Percentiles rank a stretch among this genome's conserved stretches.
These are phyloP conservation scores for Fusarium sambucinum DNA, from an alignment of 2,329 filamentous ascomycete genomes.

Conservation along the genomic window DNA sequence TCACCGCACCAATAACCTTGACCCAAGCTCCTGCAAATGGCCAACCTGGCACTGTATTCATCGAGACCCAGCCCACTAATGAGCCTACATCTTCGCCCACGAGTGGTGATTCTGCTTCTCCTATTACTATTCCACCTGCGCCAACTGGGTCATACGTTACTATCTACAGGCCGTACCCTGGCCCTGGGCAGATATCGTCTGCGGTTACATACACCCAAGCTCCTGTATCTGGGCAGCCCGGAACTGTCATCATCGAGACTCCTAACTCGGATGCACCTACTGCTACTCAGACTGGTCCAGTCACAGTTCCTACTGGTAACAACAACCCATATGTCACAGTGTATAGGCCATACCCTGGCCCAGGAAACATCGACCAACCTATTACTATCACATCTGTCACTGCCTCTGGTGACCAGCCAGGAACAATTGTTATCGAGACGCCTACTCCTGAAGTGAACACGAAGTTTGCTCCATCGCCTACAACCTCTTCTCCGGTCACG, in stretches of 20 bases:
- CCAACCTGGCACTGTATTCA: conserved; percentile 36
- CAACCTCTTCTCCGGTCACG: conserved; percentile 14
- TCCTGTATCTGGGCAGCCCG: conserved; percentile 27
- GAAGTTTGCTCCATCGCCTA: conserved; percentile 23
- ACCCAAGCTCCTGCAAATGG: conserved; percentile 33
- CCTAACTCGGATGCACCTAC: conserved; percentile 29
- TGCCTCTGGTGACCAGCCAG: conserved; percentile 24
- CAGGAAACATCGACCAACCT: conserved; percentile 33
- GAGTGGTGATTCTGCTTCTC: background rate
- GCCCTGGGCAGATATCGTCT: conserved; percentile 25
- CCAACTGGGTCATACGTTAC: conserved; percentile 33
- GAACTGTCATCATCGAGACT: conserved; percentile 36
- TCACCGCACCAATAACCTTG: conserved; percentile 35
- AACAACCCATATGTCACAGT: conserved; percentile 35
- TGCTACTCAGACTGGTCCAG: conserved; percentile 21
- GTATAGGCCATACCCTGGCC: conserved; percentile 32
- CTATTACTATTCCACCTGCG: conserved; percentile 27
- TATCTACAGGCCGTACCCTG: conserved; percentile 31
- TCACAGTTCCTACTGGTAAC: conserved; percentile 20
- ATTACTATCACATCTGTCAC: conserved; percentile 32
- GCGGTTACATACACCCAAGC: conserved; percentile 28
- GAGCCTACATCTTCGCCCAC: conserved; percentile 4
- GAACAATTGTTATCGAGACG: conserved; percentile 37
- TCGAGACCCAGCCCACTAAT: conserved; percentile 27
- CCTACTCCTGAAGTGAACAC: conserved; percentile 28